Conservation (phyloP, 352 stramenopile genomes). For the Phytophthora aleatoria region DNA sequence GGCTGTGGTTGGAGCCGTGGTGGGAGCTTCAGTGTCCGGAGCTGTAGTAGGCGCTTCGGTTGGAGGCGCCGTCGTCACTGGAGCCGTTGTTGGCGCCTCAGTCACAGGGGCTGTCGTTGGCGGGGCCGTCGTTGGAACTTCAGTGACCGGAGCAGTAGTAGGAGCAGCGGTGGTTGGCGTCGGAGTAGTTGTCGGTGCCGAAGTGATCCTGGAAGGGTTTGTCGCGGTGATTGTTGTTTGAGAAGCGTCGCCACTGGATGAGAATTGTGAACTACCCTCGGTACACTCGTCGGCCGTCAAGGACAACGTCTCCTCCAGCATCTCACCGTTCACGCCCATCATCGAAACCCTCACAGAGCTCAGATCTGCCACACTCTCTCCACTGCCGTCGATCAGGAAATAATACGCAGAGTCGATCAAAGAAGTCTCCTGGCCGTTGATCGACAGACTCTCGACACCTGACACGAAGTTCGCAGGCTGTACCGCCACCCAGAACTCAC, state of each 20-base stretch:
- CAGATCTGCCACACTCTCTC: conserved; percentile 44
- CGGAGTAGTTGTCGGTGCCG: neutral
- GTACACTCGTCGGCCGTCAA: conserved; percentile 50
- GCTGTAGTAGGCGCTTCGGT: conserved; percentile 3
- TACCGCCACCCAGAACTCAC: conserved; percentile 63
- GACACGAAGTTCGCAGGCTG: conserved; percentile 63
- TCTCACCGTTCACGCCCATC: conserved; percentile 53
- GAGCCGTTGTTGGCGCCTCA: conserved; percentile 2
- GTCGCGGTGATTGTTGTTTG: conserved; percentile 14
- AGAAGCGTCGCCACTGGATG: conserved; percentile 14
- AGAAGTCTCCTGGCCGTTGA: conserved; percentile 56
- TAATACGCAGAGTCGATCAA: conserved; percentile 76
- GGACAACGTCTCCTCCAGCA: conserved; percentile 62
- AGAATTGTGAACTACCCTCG: conserved; percentile 53
- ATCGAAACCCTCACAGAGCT: conserved; percentile 49
- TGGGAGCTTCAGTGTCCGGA: conserved; percentile 6
- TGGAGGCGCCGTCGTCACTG: neutral
- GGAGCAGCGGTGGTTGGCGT: neutral
- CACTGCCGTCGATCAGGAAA: conserved; percentile 58
- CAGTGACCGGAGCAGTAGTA: neutral
- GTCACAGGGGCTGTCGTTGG: conserved; percentile 7
- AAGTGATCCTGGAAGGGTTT: conserved; percentile 4
- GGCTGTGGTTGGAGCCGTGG: neutral
- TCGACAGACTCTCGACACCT: conserved; percentile 54
- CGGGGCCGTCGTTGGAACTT: neutral